Evolutionary conservation across 257 asterid species (phyloP).

Genomic region (Orobanche coerulescens): DNA sequence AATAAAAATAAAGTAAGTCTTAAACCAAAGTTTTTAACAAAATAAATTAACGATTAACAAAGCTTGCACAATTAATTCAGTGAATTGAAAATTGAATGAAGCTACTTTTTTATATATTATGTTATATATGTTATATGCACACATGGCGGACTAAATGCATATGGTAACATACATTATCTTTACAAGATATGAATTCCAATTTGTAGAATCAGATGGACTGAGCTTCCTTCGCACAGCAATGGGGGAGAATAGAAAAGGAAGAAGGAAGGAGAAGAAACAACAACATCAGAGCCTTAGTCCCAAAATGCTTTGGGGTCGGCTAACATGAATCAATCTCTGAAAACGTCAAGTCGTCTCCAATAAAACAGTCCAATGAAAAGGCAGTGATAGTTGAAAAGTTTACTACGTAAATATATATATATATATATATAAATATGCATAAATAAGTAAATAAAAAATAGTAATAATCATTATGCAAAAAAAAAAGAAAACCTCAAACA

Average conservation of each 20-base stretch:
- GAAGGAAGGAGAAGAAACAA: background rate
- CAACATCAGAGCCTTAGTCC: no score
- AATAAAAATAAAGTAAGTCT: background rate
- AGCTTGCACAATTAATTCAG: background rate
- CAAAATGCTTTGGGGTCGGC: no score
- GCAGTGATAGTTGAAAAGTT: no score
- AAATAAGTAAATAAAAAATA: no score
- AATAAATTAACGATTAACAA: background rate
- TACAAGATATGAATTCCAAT: background rate
- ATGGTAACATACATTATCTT: background rate
- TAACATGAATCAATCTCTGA: no score
- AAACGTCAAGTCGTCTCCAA: no score
- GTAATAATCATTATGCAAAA: no score
- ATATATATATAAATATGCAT: no score
- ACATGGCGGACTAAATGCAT: background rate
- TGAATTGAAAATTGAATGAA: constrained; percentile 4
- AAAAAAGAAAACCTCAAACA: no score
- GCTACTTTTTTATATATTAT: background rate
- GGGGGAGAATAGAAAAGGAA: background rate
- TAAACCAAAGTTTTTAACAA: no score
- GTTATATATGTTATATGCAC: background rate
- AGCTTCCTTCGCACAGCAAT: background rate
- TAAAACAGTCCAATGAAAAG: no score
- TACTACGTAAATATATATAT: no score
- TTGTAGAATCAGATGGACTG: constrained; percentile 13